Conservation (phyloP, 2,329 filamentous ascomycete genomes). For the Talaromyces sp. region DNA sequence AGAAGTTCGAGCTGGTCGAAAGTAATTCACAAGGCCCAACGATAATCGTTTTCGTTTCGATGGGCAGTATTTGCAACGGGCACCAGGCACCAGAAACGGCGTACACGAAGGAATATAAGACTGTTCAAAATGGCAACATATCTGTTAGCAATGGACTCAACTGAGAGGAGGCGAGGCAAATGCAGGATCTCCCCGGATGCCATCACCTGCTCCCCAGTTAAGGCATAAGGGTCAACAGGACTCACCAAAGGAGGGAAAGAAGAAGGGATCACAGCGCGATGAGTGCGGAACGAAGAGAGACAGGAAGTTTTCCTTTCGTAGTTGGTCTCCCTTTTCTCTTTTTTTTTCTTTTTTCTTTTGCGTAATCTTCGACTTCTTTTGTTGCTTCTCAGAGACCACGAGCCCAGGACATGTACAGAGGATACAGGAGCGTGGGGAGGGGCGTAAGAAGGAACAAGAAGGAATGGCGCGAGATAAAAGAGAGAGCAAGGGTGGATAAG, state of each 20-base stretch:
- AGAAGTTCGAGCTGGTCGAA: slow-evolving; percentile 13
- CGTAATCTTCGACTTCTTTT: slow-evolving; percentile 8
- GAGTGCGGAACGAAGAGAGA: slow-evolving; percentile 17
- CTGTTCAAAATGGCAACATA: slow-evolving; percentile 20
- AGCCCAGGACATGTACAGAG: slow-evolving; percentile 34
- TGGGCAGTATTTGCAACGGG: slow-evolving; percentile 34
- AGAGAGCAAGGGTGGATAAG: neutral
- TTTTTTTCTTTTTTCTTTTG: neutral
- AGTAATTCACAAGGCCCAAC: slow-evolving; percentile 21
- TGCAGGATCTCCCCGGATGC: neutral
- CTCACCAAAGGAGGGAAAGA: slow-evolving; percentile 28
- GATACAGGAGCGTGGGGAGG: slow-evolving; percentile 32
- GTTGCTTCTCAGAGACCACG: slow-evolving; percentile 24
- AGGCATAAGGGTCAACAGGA: slow-evolving; percentile 13
- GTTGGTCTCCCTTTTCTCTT: neutral
- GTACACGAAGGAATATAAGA: slow-evolving; percentile 31
- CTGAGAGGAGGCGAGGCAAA: neutral
- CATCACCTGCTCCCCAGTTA: slow-evolving; percentile 3
- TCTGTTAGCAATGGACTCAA: slow-evolving; percentile 19
- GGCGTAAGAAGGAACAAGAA: slow-evolving; percentile 29
- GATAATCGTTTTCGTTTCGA: slow-evolving; percentile 17
- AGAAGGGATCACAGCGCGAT: slow-evolving; percentile 18
- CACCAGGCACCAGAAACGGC: slow-evolving; percentile 34
- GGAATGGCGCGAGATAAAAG: slow-evolving; percentile 17
- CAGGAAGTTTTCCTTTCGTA: slow-evolving; percentile 10